Base-by-base conservation (phyloP, 2,329 filamentous ascomycete genomes). In the Aspergillus sp. region DNA sequence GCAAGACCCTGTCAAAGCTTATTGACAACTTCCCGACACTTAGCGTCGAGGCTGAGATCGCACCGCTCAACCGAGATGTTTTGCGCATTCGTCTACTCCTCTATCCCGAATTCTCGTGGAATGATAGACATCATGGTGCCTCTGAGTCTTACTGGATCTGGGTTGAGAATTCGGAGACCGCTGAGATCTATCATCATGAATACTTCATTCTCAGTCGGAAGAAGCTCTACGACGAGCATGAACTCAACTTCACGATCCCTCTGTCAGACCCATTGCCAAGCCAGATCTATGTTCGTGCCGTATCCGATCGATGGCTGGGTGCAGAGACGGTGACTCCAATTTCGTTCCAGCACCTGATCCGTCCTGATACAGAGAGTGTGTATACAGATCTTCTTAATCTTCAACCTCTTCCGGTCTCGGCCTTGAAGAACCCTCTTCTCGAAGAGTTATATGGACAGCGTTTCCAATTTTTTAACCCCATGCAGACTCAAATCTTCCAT, bases 401-500 rank as follows among this genome's bases (percentile, higher is more conserved):
- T 27, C 93, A 97, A 62, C 93, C 93, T 2, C 73, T 98, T 3
- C 86, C 91, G 0, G 82, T 98, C 50, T 79, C 82, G 19, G 91
- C 91, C 0, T 73, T 98, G 38, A 89, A 95, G 62, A 95, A 97
- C 52, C 82, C 88, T 0, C 75, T 82, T 0, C 69, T 98, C 0
- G 91, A 98, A 64, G 88, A 93, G 50, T 79, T 98, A 1, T 98
- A 98, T 60, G 82, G 78, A 0, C 75, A 91, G 63, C 81, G 89
- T 30, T 98, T 98, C 67, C 85, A 93, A 54, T 98, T 85, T 68
- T 98, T 98, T 76, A 98, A 98, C 62, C 93, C 93, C 0, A 97
- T 98, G 94, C 93, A 98, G 67, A 97, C 93, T 0, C 93, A 98
- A 61, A 88, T 98, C 44, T 98, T 98, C 69, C 93, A 98, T 61